These are phyloP conservation scores for Leucocoprinus leucothites DNA, from an alignment of 768 basidiomycete genomes.

Conservation along the genomic window DNA sequence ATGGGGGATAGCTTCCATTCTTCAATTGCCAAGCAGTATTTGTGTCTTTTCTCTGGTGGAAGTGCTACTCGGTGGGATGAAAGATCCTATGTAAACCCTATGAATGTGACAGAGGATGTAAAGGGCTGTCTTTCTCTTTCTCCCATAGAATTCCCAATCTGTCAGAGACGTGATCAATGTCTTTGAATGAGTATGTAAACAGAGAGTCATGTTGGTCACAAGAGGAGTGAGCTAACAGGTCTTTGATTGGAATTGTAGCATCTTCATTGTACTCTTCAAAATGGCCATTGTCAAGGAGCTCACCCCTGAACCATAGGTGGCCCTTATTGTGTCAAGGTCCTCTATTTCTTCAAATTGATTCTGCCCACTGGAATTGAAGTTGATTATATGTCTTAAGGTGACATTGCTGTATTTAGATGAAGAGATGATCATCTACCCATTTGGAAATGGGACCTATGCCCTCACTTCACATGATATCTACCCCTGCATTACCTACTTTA, in stretches of 20 bases:
- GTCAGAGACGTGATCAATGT: conserved; percentile 30
- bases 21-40: conserved; percentile 20
- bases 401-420: conserved; percentile 12
- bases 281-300: conserved; percentile 12
- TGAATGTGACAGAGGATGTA: not conserved
- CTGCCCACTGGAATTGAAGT: not conserved
- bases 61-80: not conserved
- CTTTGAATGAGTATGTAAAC: conserved; percentile 7
- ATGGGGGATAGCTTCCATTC: conserved; percentile 15
- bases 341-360: not conserved
- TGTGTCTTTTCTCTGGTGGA: conserved; percentile 15
- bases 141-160: conserved; percentile 22
- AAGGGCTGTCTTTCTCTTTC: conserved; percentile 16
- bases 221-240: conserved; percentile 18
- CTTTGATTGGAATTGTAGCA: conserved; percentile 13
- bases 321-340: conserved; percentile 5
- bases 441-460: conserved; percentile 25
- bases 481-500: conserved; percentile 19
- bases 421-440: conserved; percentile 32
- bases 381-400: not conserved
- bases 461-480: conserved; percentile 17
- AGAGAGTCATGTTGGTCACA: not conserved
- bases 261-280: conserved; percentile 29
- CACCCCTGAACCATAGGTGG: conserved; percentile 23
- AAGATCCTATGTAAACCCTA: not conserved